Conservation (phyloP, 345 rosid genomes). For the Erucastrum elatum region DNA sequence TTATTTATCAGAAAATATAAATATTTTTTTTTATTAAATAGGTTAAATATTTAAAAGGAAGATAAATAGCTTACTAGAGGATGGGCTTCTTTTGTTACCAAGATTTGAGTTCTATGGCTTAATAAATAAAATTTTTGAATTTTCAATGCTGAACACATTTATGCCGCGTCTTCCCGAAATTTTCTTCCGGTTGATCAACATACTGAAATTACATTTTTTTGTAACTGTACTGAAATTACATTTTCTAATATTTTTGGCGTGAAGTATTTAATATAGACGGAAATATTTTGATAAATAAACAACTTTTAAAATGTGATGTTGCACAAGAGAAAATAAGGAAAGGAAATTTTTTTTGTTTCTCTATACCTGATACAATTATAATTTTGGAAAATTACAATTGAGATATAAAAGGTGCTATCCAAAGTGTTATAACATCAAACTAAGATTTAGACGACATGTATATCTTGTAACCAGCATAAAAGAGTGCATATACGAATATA, state of each 20-base stretch:
- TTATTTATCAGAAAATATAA: slow-evolving; percentile 8
- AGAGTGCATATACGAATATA: not conserved
- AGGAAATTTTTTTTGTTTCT: not conserved
- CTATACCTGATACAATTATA: not conserved
- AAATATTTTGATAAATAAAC: too few species aligned
- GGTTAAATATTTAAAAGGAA: too few species aligned
- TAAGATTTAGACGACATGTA: not conserved
- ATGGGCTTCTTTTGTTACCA: not conserved
- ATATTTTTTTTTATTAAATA: too few species aligned
- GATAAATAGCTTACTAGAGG: slow-evolving; percentile 1
- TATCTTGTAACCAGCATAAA: slow-evolving; percentile 3
- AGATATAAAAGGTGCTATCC: not conserved
- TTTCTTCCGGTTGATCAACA: not conserved
- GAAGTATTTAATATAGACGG: not conserved
- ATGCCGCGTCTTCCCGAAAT: slow-evolving; percentile 1
- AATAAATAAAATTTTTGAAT: not conserved
- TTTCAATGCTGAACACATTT: not conserved
- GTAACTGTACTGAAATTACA: not conserved
- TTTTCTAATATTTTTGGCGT: not conserved
- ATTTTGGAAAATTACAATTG: not conserved
- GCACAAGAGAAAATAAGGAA: not conserved
- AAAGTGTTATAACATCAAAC: not conserved
- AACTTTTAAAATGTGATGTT: not conserved
- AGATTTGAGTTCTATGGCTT: not conserved
- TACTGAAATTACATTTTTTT: not conserved